phyloP scores from a whole-genome alignment of 202 grass and related monocot species.

The Brachypodium distachyon region DNA sequence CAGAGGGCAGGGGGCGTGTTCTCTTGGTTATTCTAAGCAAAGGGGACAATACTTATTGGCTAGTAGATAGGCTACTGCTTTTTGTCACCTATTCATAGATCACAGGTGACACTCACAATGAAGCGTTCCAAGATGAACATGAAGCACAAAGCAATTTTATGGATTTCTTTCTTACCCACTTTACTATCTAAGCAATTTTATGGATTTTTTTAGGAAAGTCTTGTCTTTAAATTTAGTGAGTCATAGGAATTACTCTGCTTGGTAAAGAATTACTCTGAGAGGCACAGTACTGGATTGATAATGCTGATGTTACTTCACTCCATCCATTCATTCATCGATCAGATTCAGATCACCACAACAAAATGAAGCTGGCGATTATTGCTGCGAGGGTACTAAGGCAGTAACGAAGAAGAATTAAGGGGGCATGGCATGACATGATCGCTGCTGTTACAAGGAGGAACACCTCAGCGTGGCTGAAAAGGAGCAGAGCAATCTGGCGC shows the following conservation, averaged over 20 bases:
- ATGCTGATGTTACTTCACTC: conserved; percentile 7
- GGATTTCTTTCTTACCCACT: neutral
- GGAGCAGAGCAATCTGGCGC: conserved; percentile 14
- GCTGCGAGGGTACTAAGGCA: conserved; percentile 29
- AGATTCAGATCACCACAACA: neutral
- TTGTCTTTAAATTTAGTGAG: neutral
- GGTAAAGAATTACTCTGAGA: neutral
- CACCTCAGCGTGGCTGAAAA: conserved; percentile 9
- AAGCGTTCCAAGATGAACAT: neutral
- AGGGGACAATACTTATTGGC: neutral
- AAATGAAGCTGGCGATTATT: conserved; percentile 28
- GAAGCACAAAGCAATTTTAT: too few relatives aligned
- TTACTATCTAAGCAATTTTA: neutral
- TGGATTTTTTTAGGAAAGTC: neutral
- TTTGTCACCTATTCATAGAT: neutral
- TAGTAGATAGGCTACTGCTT: too few relatives aligned
- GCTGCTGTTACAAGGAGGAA: conserved; percentile 8
- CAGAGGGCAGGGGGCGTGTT: too few relatives aligned
- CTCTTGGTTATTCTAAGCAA: too few relatives aligned
- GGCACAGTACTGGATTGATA: conserved; percentile 3
- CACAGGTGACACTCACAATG: neutral
- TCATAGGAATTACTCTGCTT: neutral
- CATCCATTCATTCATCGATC: conserved; percentile 11
- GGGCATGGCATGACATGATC: neutral
- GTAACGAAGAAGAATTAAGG: neutral